A percentile compares a stretch with the other conserved stretches of the same genome.
Conservation (phyloP, 306 rosid species). For the Abrus pulchellus region DNA sequence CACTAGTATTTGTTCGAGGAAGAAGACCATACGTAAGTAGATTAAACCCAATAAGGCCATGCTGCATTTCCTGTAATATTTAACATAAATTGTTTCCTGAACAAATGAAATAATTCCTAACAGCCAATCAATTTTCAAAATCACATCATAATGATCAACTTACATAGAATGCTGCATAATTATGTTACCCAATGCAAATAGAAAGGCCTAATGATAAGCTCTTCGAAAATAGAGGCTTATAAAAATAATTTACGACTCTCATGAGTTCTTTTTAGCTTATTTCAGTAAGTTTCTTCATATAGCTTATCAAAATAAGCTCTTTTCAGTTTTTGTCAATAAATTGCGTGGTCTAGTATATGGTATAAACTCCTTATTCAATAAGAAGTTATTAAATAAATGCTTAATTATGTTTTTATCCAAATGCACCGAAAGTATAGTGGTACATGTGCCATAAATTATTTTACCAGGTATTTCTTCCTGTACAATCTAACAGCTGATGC, state of each 20-base stretch:
- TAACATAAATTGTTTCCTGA: not conserved
- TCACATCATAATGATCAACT: not conserved
- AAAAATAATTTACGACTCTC: too few species aligned
- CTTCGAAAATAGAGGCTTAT: too few species aligned
- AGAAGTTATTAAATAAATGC: too few species aligned
- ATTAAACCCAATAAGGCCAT: slow-evolving; percentile 67
- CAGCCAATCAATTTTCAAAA: not conserved
- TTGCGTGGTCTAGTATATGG: too few species aligned
- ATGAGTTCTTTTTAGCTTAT: too few species aligned
- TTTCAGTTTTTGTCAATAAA: too few species aligned
- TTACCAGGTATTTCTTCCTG: slow-evolving; percentile 42
- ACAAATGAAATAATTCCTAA: not conserved
- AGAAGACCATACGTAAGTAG: slow-evolving; percentile 41
- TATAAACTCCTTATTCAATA: too few species aligned
- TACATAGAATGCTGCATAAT: not conserved
- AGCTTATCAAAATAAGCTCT: too few species aligned
- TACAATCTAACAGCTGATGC: slow-evolving; percentile 46
- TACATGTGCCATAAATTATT: not conserved
- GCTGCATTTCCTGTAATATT: slow-evolving; percentile 60
- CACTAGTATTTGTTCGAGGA: slow-evolving; percentile 57
- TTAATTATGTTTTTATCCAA: too few species aligned
- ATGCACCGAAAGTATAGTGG: not conserved
- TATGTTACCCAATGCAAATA: not conserved
- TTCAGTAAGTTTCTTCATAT: too few species aligned
- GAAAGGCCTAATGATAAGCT: too few species aligned